Base-by-base conservation (phyloP, 805 yeast genomes). In the Clavispora santaluciae region DNA sequence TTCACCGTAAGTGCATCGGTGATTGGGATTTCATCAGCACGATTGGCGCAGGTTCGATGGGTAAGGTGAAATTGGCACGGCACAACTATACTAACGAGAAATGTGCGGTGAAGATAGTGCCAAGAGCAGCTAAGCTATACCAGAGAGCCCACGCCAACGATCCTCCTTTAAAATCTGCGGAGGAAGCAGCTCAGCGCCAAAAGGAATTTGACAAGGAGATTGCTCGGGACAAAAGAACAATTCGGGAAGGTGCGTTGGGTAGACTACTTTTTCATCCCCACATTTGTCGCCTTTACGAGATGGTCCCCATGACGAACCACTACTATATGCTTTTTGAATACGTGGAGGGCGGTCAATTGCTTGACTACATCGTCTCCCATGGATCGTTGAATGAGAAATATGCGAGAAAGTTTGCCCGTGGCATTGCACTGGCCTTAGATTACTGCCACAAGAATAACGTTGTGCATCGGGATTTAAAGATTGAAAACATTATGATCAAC, bases 21-120 rank as follows among this genome's bases (percentile, higher is more conserved):
- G 96, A 93, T 50, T 91, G 99, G 99, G 95, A 87, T 53, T 90
- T 91, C 53, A 75, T 86, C 43, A 88, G 88, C 63, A 89, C 96
- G 2, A 86, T 93, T 35, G 99, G 99, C 33, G 96, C 98, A 2
- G 99, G 99, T 3, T 88, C 96, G 0, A 93, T 93, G 99, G 99
- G 99, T 44, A 95, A 91, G 61, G 99, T 93, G 37, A 93, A 93
- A 65, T 71, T 93, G 29, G 98, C 98, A 1, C 82, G 79, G 54
- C 95, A 90, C 66, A 78, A 85, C 50, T 63, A 79, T 25, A 87
- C 96, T 1, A 78, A 76, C 45, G 90, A 86, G 52, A 74, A 87
- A 11, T 91, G 96, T 65, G 95, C 95, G 0, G 90, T 91, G 21
- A 91, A 91, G 60, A 90, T 91, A 41, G 93, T 91, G 28, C 95